Evolutionary conservation across 768 basidiomycete species (phyloP).

Genomic region (Saitozyma sp.): DNA sequence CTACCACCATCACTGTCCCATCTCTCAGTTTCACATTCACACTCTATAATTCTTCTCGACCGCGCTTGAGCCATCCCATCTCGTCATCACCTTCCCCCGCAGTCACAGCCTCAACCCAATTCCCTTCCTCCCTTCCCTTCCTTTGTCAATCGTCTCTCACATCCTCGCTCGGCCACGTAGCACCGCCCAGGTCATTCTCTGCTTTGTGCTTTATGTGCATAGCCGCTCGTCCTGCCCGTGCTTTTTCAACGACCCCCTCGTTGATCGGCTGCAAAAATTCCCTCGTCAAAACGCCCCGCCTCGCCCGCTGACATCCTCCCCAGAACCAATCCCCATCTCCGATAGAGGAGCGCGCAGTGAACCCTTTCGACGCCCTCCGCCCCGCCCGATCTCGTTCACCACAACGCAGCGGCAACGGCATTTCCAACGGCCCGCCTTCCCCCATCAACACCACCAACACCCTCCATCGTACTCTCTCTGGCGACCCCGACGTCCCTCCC

Average conservation of each 20-base stretch:
- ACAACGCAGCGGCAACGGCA: not conserved
- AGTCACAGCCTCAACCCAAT: too few species aligned
- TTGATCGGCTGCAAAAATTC: not conserved
- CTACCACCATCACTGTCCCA: too few species aligned
- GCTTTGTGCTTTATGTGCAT: not conserved
- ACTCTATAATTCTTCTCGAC: too few species aligned
- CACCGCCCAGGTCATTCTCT: not conserved
- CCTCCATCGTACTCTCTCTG: slow-evolving; percentile 37
- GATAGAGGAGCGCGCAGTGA: not conserved
- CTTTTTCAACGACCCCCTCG: not conserved
- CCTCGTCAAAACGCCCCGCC: not conserved
- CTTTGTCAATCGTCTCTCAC: too few species aligned
- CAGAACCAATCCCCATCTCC: slow-evolving; percentile 43
- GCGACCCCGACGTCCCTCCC: slow-evolving; percentile 38
- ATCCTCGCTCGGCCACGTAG: too few species aligned
- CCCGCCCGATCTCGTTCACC: slow-evolving; percentile 10
- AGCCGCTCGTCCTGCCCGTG: not conserved
- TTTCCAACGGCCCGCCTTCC: slow-evolving; percentile 1
- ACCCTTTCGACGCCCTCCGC: slow-evolving; percentile 18
- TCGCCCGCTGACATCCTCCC: not conserved
- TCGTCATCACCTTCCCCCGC: too few species aligned
- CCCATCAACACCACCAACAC: slow-evolving; percentile 21
- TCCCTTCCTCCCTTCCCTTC: too few species aligned
- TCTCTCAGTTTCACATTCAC: too few species aligned
- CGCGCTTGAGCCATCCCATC: too few species aligned